These are phyloP conservation scores for Aphelidium insulamus DNA, from an alignment of 371 early-diverging fungal species.

Conservation along the genomic window DNA sequence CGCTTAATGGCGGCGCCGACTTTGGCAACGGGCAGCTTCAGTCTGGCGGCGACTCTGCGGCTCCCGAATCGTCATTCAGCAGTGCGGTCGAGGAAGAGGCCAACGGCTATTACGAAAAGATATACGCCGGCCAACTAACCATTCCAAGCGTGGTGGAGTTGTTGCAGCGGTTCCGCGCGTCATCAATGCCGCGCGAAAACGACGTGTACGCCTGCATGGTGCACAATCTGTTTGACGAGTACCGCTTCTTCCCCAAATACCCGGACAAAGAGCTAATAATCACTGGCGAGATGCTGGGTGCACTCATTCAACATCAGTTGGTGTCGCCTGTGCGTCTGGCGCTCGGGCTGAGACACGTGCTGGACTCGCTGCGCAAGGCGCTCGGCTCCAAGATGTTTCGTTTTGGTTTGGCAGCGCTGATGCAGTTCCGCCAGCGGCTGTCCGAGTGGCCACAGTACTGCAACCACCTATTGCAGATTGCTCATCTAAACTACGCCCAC, in stretches of 20 bases:
- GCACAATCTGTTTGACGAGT: slow-evolving; percentile 77
- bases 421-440: slow-evolving; percentile 55
- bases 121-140: slow-evolving; percentile 49
- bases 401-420: slow-evolving; percentile 71
- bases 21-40: too few species aligned
- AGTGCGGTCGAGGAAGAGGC: slow-evolving; percentile 54
- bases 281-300: slow-evolving; percentile 70
- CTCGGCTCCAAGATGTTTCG: slow-evolving; percentile 57
- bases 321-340: slow-evolving; percentile 47
- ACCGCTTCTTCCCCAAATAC: slow-evolving; percentile 74
- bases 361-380: slow-evolving; percentile 60
- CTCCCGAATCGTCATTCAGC: slow-evolving; percentile 4
- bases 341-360: slow-evolving; percentile 53
- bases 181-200: slow-evolving; percentile 36
- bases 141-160: slow-evolving; percentile 49
- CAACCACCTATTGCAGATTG: slow-evolving; percentile 47
- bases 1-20: neutral
- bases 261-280: slow-evolving; percentile 77
- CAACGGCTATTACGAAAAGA: slow-evolving; percentile 43
- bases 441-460: slow-evolving; percentile 80
- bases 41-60: neutral
- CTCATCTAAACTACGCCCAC: slow-evolving; percentile 43
- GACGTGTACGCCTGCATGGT: slow-evolving; percentile 62
- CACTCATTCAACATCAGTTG: slow-evolving; percentile 59
- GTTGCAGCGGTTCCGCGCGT: slow-evolving; percentile 41